Percentiles rank a stretch among this genome's conserved stretches.
Conservation (phyloP, 2,329 filamentous ascomycete species). For the Cladophialophora yegresii region DNA sequence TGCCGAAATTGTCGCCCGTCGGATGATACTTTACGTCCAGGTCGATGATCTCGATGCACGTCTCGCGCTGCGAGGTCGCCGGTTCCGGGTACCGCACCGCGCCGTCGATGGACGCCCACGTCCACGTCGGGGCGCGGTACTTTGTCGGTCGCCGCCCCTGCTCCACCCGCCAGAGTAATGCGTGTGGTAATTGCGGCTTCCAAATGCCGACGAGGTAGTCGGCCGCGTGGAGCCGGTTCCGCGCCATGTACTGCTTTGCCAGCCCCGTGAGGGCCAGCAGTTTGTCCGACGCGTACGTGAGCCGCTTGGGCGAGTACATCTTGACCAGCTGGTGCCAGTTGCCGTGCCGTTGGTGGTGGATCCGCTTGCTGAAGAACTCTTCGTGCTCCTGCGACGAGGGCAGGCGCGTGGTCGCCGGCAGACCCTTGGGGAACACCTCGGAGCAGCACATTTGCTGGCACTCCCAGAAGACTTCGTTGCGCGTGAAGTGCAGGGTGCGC, state of each 20-base stretch:
- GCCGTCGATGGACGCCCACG: constrained; percentile 37
- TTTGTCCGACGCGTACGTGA: constrained; percentile 36
- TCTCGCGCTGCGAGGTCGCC: constrained; percentile 29
- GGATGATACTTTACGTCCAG: constrained; percentile 30
- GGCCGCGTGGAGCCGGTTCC: constrained; percentile 30
- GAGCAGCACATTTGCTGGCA: constrained; percentile 39
- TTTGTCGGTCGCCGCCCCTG: constrained; percentile 30
- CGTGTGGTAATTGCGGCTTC: constrained; percentile 34
- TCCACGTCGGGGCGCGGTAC: constrained; percentile 36
- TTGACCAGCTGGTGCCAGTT: constrained; percentile 37
- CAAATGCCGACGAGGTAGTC: constrained; percentile 37
- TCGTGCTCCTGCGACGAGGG: constrained; percentile 27
- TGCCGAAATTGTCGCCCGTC: constrained; percentile 29
- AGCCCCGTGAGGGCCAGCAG: constrained; percentile 34
- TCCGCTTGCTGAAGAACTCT: constrained; percentile 34
- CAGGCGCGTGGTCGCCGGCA: constrained; percentile 33
- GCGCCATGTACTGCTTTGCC: constrained; percentile 35
- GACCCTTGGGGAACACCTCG: constrained; percentile 37
- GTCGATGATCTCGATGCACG: constrained; percentile 36
- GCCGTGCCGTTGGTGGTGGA: constrained; percentile 35
- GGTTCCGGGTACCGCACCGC: constrained; percentile 34
- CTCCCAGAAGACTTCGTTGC: constrained; percentile 38
- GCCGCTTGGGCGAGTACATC: constrained; percentile 34
- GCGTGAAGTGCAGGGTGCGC: constrained; percentile 38
- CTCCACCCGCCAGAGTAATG: constrained; percentile 35